phyloP scores from a whole-genome alignment of 1,284 basidiomycete genomes.

The Abortiporus biennis region DNA sequence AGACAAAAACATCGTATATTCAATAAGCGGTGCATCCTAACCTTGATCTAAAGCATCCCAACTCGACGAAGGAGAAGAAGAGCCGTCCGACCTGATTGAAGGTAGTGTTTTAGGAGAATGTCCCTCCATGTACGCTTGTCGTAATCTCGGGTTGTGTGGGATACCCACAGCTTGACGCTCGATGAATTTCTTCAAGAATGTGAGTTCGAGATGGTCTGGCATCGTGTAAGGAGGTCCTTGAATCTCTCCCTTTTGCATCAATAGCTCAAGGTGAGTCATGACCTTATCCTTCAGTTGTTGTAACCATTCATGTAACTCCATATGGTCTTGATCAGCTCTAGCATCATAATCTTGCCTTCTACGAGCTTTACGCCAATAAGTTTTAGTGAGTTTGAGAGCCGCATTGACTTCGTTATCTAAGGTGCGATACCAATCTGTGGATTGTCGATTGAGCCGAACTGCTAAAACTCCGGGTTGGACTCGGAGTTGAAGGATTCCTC shows the following conservation, averaged over 20 bases:
- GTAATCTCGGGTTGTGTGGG: slow-evolving; percentile 71
- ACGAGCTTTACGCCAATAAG: slow-evolving; percentile 72
- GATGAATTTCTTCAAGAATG: slow-evolving; percentile 73
- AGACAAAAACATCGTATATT: background rate
- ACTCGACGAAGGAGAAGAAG: slow-evolving; percentile 15
- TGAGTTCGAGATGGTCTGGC: slow-evolving; percentile 69
- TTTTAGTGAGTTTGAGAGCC: slow-evolving; percentile 75
- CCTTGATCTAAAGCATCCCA: slow-evolving; percentile 14
- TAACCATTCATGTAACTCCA: slow-evolving; percentile 79
- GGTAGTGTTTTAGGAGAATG: slow-evolving; percentile 16
- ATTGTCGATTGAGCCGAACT: slow-evolving; percentile 62
- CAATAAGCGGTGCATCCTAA: slow-evolving; percentile 1
- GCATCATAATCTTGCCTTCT: slow-evolving; percentile 77
- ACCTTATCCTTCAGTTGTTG: slow-evolving; percentile 81
- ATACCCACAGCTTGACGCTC: slow-evolving; percentile 66
- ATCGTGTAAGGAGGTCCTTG: slow-evolving; percentile 73
- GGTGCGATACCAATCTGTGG: slow-evolving; percentile 73
- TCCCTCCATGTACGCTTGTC: slow-evolving; percentile 28
- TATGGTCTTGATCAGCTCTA: slow-evolving; percentile 76
- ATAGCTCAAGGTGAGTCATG: slow-evolving; percentile 75
- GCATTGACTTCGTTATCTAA: slow-evolving; percentile 71
- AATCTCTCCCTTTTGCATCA: slow-evolving; percentile 81
- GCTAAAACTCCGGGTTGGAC: slow-evolving; percentile 75
- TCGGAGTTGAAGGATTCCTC: slow-evolving; percentile 64
- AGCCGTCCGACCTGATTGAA: slow-evolving; percentile 16